Conservation (phyloP, 192 early-diverging fungal species). For the Coemansia sp. region DNA sequence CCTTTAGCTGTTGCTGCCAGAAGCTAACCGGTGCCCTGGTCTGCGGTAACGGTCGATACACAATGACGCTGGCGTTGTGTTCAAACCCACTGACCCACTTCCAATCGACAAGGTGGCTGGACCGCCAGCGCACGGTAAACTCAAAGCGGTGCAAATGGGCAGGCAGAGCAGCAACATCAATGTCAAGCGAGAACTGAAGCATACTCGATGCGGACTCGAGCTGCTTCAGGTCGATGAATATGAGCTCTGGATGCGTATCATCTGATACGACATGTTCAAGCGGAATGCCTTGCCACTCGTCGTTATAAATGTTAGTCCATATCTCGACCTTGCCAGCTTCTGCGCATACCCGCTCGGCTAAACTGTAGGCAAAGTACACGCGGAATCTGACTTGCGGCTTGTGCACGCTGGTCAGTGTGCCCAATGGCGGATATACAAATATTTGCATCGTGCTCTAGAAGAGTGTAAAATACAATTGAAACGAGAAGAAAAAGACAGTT, state of each 20-base stretch:
- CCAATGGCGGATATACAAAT: conserved; percentile 39
- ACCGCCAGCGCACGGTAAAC: conserved; percentile 46
- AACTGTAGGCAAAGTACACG: conserved; percentile 26
- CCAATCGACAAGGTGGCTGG: conserved; percentile 9
- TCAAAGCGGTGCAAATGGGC: conserved; percentile 18
- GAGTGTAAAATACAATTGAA: background rate
- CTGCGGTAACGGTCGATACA: conserved; percentile 8
- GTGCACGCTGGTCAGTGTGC: conserved; percentile 28
- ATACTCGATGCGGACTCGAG: conserved; percentile 5
- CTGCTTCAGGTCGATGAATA: conserved; percentile 21
- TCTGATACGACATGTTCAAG: conserved; percentile 1
- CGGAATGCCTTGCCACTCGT: conserved; percentile 22
- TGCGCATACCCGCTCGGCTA: background rate
- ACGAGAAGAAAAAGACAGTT: background rate
- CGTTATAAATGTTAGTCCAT: conserved; percentile 34
- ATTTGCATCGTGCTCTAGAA: background rate
- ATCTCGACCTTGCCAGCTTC: conserved; percentile 18
- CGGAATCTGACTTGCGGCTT: conserved; percentile 25
- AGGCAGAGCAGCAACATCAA: background rate
- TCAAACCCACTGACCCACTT: conserved; percentile 27
- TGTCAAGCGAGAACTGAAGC: conserved; percentile 25
- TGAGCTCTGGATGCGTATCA: conserved; percentile 6
- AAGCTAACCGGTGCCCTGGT: conserved; percentile 9
- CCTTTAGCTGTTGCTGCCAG: conserved; percentile 31
- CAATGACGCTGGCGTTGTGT: conserved; percentile 31